Conservation (phyloP, 2,329 filamentous ascomycete species). For the Nemania serpens region DNA sequence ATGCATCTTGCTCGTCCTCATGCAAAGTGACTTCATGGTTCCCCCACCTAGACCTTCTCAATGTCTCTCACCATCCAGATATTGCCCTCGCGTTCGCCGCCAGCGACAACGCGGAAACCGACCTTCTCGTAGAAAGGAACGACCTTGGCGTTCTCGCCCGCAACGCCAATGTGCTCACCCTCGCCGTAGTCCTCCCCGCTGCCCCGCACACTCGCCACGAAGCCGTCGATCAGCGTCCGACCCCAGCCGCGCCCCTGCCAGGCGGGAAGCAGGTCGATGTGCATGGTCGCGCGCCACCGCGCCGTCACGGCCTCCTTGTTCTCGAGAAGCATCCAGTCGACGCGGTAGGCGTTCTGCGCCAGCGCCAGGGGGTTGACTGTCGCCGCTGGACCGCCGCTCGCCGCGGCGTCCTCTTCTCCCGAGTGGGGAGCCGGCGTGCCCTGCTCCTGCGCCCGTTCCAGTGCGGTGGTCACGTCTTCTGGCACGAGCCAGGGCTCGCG, state of each 20-base stretch:
- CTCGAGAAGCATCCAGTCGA: constrained; percentile 47
- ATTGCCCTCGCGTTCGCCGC: constrained; percentile 41
- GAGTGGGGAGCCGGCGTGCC: too few species aligned
- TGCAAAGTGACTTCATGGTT: not conserved
- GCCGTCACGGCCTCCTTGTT: constrained; percentile 44
- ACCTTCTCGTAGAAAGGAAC: constrained; percentile 54
- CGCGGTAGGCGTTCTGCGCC: constrained; percentile 49
- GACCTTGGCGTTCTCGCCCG: constrained; percentile 53
- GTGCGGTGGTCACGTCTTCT: too few species aligned
- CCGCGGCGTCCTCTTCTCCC: too few species aligned
- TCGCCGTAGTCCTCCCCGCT: constrained; percentile 38
- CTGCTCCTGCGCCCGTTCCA: too few species aligned
- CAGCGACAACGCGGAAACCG: constrained; percentile 48
- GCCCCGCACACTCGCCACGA: constrained; percentile 46
- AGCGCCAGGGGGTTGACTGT: constrained; percentile 44
- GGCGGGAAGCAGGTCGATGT: constrained; percentile 52
- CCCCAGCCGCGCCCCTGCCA: constrained; percentile 53
- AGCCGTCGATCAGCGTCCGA: constrained; percentile 45
- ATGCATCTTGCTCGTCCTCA: not conserved
- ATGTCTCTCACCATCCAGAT: constrained; percentile 49
- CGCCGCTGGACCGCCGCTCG: too few species aligned
- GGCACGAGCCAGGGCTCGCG: constrained; percentile 40
- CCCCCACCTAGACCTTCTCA: not conserved
- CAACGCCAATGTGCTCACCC: constrained; percentile 52
- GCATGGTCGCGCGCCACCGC: constrained; percentile 51